Conservation (phyloP, 306 rosid genomes). For the Cucumis cinereus region DNA sequence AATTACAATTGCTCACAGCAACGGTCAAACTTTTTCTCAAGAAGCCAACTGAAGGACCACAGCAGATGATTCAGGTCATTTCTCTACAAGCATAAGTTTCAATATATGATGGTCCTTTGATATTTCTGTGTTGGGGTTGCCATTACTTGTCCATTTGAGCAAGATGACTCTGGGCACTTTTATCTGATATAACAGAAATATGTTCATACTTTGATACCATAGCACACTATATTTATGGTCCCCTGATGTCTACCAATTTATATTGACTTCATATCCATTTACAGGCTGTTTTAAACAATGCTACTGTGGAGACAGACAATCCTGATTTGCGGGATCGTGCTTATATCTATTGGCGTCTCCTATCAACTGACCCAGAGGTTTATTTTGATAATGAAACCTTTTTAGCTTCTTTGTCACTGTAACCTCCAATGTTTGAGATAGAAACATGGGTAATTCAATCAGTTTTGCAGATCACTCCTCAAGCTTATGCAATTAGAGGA, state of each 20-base stretch:
- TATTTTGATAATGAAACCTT: constrained; percentile 7
- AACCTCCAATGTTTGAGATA: background rate
- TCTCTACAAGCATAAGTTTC: background rate
- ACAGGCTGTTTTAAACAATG: constrained; percentile 96
- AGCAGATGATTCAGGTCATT: constrained; percentile 96
- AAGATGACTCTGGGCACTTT: background rate
- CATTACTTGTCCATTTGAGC: background rate
- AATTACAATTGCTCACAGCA: constrained; percentile 89
- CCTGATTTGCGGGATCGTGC: constrained; percentile 99
- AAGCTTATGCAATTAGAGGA: background rate
- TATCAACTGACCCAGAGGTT: constrained; percentile 99
- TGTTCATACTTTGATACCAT: background rate
- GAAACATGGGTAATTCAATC: background rate
- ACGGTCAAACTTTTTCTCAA: constrained; percentile 97
- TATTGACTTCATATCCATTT: background rate
- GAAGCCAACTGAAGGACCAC: constrained; percentile 99
- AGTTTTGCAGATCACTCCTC: background rate
- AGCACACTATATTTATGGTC: background rate
- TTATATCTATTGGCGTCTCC: constrained; percentile 98
- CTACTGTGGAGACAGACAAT: constrained; percentile 95
- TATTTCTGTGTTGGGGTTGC: background rate
- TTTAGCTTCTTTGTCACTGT: background rate
- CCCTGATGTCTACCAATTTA: background rate
- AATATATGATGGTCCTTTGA: background rate
- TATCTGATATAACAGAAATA: background rate